These are phyloP conservation scores for Letharia columbiana DNA, from an alignment of 495 filamentous ascomycete species.

Conservation along the genomic window DNA sequence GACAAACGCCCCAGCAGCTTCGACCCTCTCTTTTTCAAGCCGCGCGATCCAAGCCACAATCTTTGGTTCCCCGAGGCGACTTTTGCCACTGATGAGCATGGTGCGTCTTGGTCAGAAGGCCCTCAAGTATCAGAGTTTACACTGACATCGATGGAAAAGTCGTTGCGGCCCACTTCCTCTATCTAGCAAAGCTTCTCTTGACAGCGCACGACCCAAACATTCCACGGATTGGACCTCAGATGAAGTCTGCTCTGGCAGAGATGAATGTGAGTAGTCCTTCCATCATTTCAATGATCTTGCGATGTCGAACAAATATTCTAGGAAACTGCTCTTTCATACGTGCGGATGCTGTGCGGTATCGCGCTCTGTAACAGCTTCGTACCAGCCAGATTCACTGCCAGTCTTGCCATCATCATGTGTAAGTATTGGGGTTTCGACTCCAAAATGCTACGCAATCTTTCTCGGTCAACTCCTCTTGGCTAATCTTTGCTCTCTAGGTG, in stretches of 20 bases:
- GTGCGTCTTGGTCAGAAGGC: background rate
- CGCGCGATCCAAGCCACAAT: conserved; percentile 6
- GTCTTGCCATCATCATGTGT: conserved; percentile 14
- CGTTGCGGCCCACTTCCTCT: conserved; percentile 8
- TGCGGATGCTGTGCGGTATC: conserved; percentile 16
- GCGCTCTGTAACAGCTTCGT: conserved; percentile 8
- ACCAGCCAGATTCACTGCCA: conserved; percentile 10
- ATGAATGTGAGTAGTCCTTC: background rate
- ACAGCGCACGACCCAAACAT: conserved; percentile 14
- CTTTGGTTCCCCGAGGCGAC: conserved; percentile 15
- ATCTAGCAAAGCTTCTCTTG: conserved; percentile 15
- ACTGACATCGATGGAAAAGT: background rate
- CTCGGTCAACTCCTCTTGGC: background rate
- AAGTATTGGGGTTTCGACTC: background rate
- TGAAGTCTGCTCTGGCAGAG: conserved; percentile 9
- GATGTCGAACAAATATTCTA: background rate
- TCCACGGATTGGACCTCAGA: conserved; percentile 11
- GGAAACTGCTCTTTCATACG: conserved; percentile 11
- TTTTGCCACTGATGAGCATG: conserved; percentile 13
- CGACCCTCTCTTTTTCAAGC: conserved; percentile 5
- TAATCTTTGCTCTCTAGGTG: conserved; percentile 3
- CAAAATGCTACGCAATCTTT: background rate
- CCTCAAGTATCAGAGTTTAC: too few species aligned
- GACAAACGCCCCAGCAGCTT: conserved; percentile 5
- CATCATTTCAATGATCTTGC: background rate